phyloP scores from a whole-genome alignment of 192 early-diverging fungal genomes.

The Umbelopsis sp. region DNA sequence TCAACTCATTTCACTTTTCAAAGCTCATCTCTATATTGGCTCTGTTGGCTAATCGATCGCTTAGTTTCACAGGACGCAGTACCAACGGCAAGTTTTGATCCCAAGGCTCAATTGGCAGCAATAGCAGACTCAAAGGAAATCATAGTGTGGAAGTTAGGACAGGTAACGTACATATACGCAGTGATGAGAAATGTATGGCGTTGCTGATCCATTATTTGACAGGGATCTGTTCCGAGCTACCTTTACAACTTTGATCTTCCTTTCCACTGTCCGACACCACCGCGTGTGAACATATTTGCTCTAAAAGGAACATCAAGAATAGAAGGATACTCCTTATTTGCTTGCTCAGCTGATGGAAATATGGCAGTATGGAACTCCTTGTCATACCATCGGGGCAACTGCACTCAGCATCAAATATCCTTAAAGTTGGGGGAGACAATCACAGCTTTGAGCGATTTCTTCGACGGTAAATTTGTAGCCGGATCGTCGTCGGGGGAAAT shows the following conservation, averaged over 20 bases:
- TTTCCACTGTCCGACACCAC: background rate
- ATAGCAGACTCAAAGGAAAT: background rate
- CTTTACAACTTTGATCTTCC: background rate
- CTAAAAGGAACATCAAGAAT: background rate
- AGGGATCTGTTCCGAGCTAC: background rate
- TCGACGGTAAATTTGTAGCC: background rate
- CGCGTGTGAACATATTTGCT: background rate
- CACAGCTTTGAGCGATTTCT: background rate
- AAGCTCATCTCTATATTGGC: background rate
- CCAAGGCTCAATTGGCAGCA: background rate
- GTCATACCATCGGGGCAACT: background rate
- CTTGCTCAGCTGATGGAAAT: constrained; percentile 3
- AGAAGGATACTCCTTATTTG: background rate
- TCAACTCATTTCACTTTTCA: background rate
- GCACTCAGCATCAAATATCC: background rate
- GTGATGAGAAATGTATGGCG: too few species aligned
- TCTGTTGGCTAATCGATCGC: background rate
- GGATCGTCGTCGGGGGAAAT: background rate
- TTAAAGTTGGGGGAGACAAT: background rate
- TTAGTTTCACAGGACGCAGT: background rate
- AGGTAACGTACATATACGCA: background rate
- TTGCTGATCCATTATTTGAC: background rate
- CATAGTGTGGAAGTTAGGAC: constrained; percentile 1
- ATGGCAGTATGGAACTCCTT: background rate
- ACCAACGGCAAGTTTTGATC: background rate